Conservation (phyloP, 768 basidiomycete species). For the Tricholoma flavovirens region DNA sequence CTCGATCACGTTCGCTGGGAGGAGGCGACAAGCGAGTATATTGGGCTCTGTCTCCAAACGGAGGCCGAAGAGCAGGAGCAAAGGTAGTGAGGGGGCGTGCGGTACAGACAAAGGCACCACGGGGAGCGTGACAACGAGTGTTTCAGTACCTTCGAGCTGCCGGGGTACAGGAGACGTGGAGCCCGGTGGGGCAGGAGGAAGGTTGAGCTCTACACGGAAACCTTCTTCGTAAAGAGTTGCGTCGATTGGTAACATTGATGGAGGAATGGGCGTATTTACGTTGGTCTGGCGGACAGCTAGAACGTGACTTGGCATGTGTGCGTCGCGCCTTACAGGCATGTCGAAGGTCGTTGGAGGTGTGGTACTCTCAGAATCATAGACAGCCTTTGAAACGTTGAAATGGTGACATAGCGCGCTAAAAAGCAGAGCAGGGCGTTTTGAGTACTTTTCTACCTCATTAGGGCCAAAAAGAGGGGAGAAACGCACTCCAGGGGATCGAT, state of each 20-base stretch:
- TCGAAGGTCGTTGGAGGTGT: slow-evolving; percentile 39
- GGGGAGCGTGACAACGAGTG: slow-evolving; percentile 42
- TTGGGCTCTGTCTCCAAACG: slow-evolving; percentile 44
- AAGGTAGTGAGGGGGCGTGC: slow-evolving; percentile 47
- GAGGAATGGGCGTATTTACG: slow-evolving; percentile 19
- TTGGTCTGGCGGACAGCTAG: slow-evolving; percentile 40
- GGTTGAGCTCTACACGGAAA: slow-evolving; percentile 31
- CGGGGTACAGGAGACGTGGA: slow-evolving; percentile 27
- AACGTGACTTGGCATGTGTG: slow-evolving; percentile 51
- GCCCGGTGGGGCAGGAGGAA: slow-evolving; percentile 29
- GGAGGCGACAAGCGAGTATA: slow-evolving; percentile 43
- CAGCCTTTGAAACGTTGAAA: slow-evolving; percentile 31
- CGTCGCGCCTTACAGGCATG: slow-evolving; percentile 40
- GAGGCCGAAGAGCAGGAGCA: slow-evolving; percentile 55
- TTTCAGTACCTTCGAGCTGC: slow-evolving; percentile 14
- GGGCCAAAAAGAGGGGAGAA: background rate
- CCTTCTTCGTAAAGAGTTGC: slow-evolving; percentile 37
- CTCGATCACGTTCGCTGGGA: slow-evolving; percentile 46
- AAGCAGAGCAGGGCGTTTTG: background rate
- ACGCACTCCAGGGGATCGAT: slow-evolving; percentile 31
- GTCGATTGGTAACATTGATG: slow-evolving; percentile 50
- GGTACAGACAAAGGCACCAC: slow-evolving; percentile 46
- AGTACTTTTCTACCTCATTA: background rate
- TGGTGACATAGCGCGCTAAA: slow-evolving; percentile 41
- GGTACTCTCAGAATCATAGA: slow-evolving; percentile 3